Evolutionary conservation across 2,329 filamentous ascomycete species (phyloP).

Genomic region (Pezicula neosporulosa): DNA sequence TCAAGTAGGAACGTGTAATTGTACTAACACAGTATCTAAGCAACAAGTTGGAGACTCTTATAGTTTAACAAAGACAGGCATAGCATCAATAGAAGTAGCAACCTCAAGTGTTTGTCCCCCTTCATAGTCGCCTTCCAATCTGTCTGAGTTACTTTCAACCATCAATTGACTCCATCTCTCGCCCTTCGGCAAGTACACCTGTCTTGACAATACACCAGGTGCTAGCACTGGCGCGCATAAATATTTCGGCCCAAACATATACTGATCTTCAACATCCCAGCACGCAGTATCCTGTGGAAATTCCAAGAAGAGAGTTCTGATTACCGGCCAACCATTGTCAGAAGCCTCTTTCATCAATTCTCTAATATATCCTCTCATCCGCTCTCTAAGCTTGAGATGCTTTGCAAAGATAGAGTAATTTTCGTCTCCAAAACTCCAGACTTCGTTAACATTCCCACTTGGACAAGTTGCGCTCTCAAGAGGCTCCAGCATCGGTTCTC

Average conservation of each 20-base stretch:
- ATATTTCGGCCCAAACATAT: slow-evolving; percentile 58
- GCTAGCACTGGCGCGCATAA: slow-evolving; percentile 52
- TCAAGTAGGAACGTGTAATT: too few relatives aligned
- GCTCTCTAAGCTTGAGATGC: slow-evolving; percentile 55
- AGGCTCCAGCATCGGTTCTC: slow-evolving; percentile 45
- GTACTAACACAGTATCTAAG: too few relatives aligned
- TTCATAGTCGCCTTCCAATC: slow-evolving; percentile 26
- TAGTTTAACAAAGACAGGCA: slow-evolving; percentile 37
- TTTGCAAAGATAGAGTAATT: slow-evolving; percentile 55
- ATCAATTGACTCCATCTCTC: slow-evolving; percentile 34
- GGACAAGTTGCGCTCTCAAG: slow-evolving; percentile 1
- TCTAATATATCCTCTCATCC: slow-evolving; percentile 52
- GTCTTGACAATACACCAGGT: slow-evolving; percentile 37
- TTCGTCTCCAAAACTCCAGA: slow-evolving; percentile 60
- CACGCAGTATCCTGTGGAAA: slow-evolving; percentile 49
- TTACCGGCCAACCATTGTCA: slow-evolving; percentile 54
- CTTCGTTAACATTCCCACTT: slow-evolving; percentile 52
- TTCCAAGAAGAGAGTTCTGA: slow-evolving; percentile 61
- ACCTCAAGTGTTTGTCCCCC: slow-evolving; percentile 36
- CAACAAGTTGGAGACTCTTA: not conserved
- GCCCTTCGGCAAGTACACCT: slow-evolving; percentile 48
- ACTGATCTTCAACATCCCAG: slow-evolving; percentile 57
- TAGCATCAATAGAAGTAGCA: slow-evolving; percentile 37
- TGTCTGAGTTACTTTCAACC: slow-evolving; percentile 28
- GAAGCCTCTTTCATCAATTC: slow-evolving; percentile 55